A percentile compares a stretch with the other conserved stretches of the same genome.
Evolutionary conservation across 164 flowering plant species (phyloP).

Genomic region (Hamamelis virginiana): DNA sequence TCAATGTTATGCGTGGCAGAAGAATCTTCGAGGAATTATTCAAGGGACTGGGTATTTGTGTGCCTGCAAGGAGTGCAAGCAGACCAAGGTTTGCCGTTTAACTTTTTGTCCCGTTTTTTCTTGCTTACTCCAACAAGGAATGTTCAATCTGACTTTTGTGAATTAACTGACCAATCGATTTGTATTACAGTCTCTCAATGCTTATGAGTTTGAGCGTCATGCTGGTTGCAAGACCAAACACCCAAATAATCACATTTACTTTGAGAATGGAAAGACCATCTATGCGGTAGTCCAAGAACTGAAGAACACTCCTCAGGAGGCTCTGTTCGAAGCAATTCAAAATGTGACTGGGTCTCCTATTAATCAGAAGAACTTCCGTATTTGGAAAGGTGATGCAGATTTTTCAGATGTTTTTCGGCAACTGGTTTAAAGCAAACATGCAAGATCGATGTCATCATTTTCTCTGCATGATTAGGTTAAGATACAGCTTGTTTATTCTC

Average conservation of each 20-base stretch:
- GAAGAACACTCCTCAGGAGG: slow-evolving; percentile 53
- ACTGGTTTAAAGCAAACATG: background rate
- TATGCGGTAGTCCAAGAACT: slow-evolving; percentile 65
- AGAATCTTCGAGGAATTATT: slow-evolving; percentile 45
- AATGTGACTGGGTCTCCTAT: slow-evolving; percentile 48
- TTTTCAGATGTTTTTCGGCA: background rate
- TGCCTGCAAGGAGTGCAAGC: slow-evolving; percentile 44
- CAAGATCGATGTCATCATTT: background rate
- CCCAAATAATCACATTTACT: slow-evolving; percentile 67
- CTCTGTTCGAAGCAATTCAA: slow-evolving; percentile 54
- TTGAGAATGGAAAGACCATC: slow-evolving; percentile 71
- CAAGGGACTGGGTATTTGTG: slow-evolving; percentile 58
- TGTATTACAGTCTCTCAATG: slow-evolving; percentile 50
- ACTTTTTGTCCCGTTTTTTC: background rate
- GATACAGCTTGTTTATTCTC: background rate
- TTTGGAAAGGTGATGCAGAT: slow-evolving; percentile 53
- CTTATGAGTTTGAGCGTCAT: slow-evolving; percentile 69
- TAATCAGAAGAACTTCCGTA: slow-evolving; percentile 46
- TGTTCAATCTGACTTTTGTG: background rate
- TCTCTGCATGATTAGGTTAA: background rate
- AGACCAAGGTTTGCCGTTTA: slow-evolving; percentile 36
- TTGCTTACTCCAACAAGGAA: background rate
- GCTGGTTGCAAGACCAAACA: slow-evolving; percentile 68
- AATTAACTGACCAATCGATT: background rate
- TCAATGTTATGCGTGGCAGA: slow-evolving; percentile 25